Percentiles rank a stretch among this genome's conserved stretches.
phyloP scores from a whole-genome alignment of 1,284 basidiomycete species.

The Amylostereum areolatum region DNA sequence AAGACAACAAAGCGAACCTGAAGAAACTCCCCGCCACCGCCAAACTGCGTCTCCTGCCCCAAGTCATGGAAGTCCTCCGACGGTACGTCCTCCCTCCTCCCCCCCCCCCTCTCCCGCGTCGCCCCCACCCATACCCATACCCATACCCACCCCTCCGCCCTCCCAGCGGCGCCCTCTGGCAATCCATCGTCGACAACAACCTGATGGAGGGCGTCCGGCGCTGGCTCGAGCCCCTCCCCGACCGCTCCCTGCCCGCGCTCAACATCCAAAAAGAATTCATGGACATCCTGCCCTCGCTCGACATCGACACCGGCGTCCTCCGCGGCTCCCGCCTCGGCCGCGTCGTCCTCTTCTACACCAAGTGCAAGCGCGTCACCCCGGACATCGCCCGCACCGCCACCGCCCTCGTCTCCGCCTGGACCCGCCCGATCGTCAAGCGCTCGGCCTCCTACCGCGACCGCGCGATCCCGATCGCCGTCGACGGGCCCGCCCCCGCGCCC shows the following conservation, averaged over 20 bases:
- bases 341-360: conserved; percentile 93
- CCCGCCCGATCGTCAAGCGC: conserved; percentile 91
- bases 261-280: conserved; percentile 96
- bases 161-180: conserved; percentile 58
- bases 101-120: no score
- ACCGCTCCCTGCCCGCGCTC: conserved; percentile 88
- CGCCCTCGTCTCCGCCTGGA: conserved; percentile 84
- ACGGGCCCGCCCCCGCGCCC: conserved; percentile 29
- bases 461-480: conserved; percentile 48
- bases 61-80: conserved; percentile 90
- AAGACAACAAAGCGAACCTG: conserved; percentile 79
- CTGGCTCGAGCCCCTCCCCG: conserved; percentile 95
- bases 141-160: no score
- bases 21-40: conserved; percentile 81
- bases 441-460: conserved; percentile 81
- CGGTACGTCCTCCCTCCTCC: conserved; percentile 68
- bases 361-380: conserved; percentile 83
- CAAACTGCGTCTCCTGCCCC: conserved; percentile 82
- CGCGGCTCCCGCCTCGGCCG: conserved; percentile 92
- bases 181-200: conserved; percentile 95
- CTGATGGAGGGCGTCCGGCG: conserved; percentile 84
- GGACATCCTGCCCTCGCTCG: conserved; percentile 80
- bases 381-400: conserved; percentile 79
- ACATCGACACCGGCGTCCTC: conserved; percentile 87
- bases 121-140: no score